phyloP scores from a whole-genome alignment of 768 basidiomycete species.

The Boletus pseudo-olivaceus region DNA sequence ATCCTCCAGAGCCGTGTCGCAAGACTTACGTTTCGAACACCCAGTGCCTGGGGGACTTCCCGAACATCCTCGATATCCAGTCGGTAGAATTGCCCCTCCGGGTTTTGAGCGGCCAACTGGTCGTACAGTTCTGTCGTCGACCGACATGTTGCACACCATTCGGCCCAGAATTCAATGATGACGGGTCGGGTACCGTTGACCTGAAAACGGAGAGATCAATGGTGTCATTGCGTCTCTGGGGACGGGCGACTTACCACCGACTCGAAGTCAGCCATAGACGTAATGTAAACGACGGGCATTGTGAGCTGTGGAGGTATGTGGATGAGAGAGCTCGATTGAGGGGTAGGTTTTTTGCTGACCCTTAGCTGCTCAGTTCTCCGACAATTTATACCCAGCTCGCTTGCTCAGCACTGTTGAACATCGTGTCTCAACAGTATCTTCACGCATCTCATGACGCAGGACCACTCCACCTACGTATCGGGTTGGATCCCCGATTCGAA shows the following conservation, averaged over 20 bases:
- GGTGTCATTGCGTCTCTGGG: not conserved
- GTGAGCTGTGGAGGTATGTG: conserved; percentile 12
- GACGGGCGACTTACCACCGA: conserved; percentile 15
- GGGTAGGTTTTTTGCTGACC: conserved; percentile 15
- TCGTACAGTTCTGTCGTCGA: conserved; percentile 20
- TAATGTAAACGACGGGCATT: conserved; percentile 25
- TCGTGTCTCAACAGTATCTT: conserved; percentile 15
- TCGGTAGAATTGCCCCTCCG: conserved; percentile 27
- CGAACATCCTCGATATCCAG: conserved; percentile 30
- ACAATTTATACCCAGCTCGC: conserved; percentile 29
- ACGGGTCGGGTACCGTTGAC: conserved; percentile 20
- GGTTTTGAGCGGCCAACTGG: conserved; percentile 27
- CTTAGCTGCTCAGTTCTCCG: conserved; percentile 5
- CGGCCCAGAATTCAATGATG: conserved; percentile 33
- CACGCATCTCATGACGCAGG: conserved; percentile 8
- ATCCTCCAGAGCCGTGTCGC: conserved; percentile 6
- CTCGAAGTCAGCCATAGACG: conserved; percentile 27
- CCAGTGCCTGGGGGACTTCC: conserved; percentile 22
- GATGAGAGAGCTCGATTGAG: conserved; percentile 8
- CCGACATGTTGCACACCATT: conserved; percentile 28
- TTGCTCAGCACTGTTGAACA: conserved; percentile 8
- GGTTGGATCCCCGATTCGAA: conserved; percentile 23
- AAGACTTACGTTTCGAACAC: conserved; percentile 22
- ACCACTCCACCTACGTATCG: conserved; percentile 19
- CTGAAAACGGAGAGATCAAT: conserved; percentile 15